Percentiles rank a stretch among this genome's conserved stretches.
Evolutionary conservation across 1,284 basidiomycete genomes (phyloP).

Genomic region (Butyriboletus appendiculatus): DNA sequence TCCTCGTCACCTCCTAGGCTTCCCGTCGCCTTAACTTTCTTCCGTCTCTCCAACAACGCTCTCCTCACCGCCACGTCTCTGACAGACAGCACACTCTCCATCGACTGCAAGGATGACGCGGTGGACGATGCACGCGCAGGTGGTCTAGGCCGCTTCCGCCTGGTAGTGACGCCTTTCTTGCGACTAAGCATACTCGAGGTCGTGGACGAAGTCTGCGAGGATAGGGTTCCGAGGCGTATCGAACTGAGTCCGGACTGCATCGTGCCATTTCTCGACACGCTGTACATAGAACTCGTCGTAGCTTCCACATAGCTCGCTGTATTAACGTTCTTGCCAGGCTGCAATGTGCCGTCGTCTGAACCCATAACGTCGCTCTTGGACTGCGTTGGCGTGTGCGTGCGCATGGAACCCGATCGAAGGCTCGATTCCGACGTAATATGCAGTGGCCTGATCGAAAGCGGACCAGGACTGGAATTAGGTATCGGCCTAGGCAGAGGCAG

Average conservation of each 20-base stretch:
- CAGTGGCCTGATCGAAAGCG: slow-evolving; percentile 11
- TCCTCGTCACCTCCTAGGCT: slow-evolving; percentile 2
- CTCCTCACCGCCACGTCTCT: slow-evolving; percentile 39
- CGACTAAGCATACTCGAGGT: slow-evolving; percentile 19
- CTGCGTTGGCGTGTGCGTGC: not conserved
- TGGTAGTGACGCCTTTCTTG: slow-evolving; percentile 22
- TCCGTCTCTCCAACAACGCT: slow-evolving; percentile 38
- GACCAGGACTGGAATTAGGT: not conserved
- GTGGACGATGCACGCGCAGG: slow-evolving; percentile 32
- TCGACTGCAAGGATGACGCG: slow-evolving; percentile 34
- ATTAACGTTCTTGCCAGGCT: not conserved
- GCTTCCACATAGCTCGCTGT: not conserved
- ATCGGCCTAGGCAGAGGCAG: slow-evolving; percentile 9
- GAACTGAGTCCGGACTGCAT: slow-evolving; percentile 7
- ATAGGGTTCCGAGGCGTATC: not conserved
- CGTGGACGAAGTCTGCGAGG: slow-evolving; percentile 3
- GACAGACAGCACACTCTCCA: slow-evolving; percentile 31
- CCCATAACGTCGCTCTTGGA: slow-evolving; percentile 2
- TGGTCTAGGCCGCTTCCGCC: slow-evolving; percentile 27
- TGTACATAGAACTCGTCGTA: not conserved
- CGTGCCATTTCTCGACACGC: slow-evolving; percentile 16
- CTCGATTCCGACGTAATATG: slow-evolving; percentile 10
- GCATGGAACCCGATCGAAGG: slow-evolving; percentile 4
- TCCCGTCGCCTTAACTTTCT: slow-evolving; percentile 20
- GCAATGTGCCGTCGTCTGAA: slow-evolving; percentile 1